Evolutionary conservation across 129 eudicot species (phyloP), one percentile per base, ranked within the genome.

Genomic region (Flaveria robusta): DNA sequence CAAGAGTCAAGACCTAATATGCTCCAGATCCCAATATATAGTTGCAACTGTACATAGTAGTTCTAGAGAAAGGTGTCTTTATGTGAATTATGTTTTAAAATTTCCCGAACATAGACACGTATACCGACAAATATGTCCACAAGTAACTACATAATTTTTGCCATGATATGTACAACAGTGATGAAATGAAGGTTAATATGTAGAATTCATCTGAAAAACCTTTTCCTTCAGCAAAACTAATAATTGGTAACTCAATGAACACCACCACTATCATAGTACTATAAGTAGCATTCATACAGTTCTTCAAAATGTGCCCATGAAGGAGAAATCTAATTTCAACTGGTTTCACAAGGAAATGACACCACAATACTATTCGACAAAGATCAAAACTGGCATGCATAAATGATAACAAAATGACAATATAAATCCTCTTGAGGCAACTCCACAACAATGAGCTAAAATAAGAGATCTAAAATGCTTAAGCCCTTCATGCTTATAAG

Each of bases 171-270:
- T 55, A 52, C 52, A 46, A 54, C 67, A 19, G 52, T 39, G 77
- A 72, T 72, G 55, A 42, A 13, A 72, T 54, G 54, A 56, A 34
- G 66, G 76, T 31, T 31, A 71, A 52, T 63, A 52, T 52, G 76
- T 69, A 54, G 47, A 58, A 72, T 37, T 29, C 9, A 29, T 52
- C 49, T 29, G n/a, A 51, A 58, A 39, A 41, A 64, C 39, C 23
- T 13, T 13, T 13, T 43, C 47, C 47, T 9, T 43, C 47, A 43
- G 12, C 11, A 9, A 43, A 43, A 43, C 47, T 43, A 43, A 43
- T 43, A 43, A 13, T 43, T 43, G 13, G 13, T 43, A 43, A 43
- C 47, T 14, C 52, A 47, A 47, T 47, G 16, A 47, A 14, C 16
- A 3, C 52, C 52, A 47, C 5, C 4, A 47, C 52, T 47, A 47